Base-by-base conservation (phyloP, 441 rosid genomes). In the Pelargonium citronellum region DNA sequence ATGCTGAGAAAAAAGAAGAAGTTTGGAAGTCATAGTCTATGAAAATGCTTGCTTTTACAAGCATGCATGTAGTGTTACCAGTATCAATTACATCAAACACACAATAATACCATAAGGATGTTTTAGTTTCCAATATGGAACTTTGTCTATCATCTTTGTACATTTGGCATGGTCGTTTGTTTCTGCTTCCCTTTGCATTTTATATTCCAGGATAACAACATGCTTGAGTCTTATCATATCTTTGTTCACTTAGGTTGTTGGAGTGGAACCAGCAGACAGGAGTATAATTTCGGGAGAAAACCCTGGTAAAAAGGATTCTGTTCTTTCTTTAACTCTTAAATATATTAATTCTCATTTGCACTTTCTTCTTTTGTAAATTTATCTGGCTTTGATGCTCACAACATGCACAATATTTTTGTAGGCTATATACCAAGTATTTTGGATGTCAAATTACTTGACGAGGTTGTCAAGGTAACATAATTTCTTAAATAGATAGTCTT, bases 231-330 rank as follows among this genome's bases (percentile, higher is more conserved):
- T 49, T 73, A 63, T 41, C 41, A 66, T 62, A 1, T 55, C 9
- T 30, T 75, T 73, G 19, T 69, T 72, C 72, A 24, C 75, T 70
- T 76, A 91, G 96, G 84, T 94, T 27, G 85, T 90, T 47, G 98
- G 98, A 1, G 97, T 91, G 76, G 98, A 94, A 77, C 96, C 96
- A 73, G 91, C 98, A 13, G 97, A 91, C 68, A 86, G 95, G 79
- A 91, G 92, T 81, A 78, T 94, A 63, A 83, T 91, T 67, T 94
- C 93, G 39, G 94, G 97, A 78, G 96, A 88, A 73, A 88, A 82
- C 55, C 79, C 88, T 46, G 97, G 96, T 89, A 72, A 64, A 74
- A 60, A 68, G 64, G 51, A 55, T 79, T 75, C 51, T 61, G 4
- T 11, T 6, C 30, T 7, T 20, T 71, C 47, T 78, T 74, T 75